A percentile compares a stretch with the other conserved stretches of the same genome.
These are phyloP conservation scores for Fusarium xylarioides DNA, from an alignment of 2,329 filamentous ascomycete species.

Conservation along the genomic window DNA sequence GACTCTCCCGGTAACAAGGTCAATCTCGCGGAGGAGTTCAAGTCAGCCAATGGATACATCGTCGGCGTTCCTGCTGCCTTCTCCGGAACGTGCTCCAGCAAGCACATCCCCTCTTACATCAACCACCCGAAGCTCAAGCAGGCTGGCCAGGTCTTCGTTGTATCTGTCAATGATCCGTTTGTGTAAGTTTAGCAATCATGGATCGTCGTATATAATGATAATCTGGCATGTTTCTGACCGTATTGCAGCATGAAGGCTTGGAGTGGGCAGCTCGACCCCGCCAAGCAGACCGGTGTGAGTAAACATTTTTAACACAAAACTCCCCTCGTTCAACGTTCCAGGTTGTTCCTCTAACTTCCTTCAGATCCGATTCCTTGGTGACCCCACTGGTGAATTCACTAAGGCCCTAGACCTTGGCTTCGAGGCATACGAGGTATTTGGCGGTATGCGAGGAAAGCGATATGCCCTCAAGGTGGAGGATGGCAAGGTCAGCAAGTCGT, in stretches of 20 bases:
- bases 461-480: conserved; percentile 86
- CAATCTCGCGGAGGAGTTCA: conserved; percentile 81
- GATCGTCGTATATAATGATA: not conserved
- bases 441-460: conserved; percentile 83
- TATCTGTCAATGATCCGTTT: conserved; percentile 94
- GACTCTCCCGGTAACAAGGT: conserved; percentile 91
- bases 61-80: conserved; percentile 87
- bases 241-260: conserved; percentile 84
- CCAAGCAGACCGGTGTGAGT: conserved; percentile 78
- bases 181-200: conserved; percentile 70
- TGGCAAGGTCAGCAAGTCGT: conserved; percentile 82
- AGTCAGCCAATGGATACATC: conserved; percentile 77
- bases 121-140: conserved; percentile 79
- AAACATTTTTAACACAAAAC: not conserved
- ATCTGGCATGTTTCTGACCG: conserved; percentile 4
- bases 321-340: not conserved
- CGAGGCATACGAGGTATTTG: conserved; percentile 79
- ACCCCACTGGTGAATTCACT: conserved; percentile 82
- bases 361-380: conserved; percentile 88
- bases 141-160: conserved; percentile 86
- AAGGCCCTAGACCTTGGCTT: conserved; percentile 85
- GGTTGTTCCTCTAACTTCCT: not conserved
- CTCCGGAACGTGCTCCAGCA: conserved; percentile 64
- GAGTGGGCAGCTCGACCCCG: conserved; percentile 79
- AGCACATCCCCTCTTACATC: conserved; percentile 88